Conservation (phyloP, 345 rosid genomes). For the Lenwebbia sp. region DNA sequence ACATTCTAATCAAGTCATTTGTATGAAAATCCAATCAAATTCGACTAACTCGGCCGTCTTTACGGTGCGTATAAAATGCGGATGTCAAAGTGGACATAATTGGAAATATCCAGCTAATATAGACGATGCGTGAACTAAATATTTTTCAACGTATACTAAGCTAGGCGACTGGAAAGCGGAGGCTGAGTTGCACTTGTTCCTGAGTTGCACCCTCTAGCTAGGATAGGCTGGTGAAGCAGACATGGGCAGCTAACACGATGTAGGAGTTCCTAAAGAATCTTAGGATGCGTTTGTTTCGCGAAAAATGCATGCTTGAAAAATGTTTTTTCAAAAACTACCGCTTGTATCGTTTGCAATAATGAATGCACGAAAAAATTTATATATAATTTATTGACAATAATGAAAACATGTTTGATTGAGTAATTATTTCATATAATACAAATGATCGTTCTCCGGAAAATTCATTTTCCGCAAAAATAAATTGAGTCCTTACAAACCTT, state of each 20-base stretch:
- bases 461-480: too few relatives aligned
- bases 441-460: too few relatives aligned
- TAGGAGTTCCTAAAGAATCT: neutral
- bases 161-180: neutral
- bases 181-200: neutral
- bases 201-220: neutral
- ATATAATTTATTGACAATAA: too few relatives aligned
- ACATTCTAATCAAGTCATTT: neutral
- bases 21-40: neutral
- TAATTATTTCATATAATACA: too few relatives aligned
- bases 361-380: too few relatives aligned
- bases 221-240: neutral
- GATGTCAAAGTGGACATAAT: neutral
- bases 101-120: neutral
- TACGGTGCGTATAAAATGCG: neutral
- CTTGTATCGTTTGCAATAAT: too few relatives aligned
- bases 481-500: too few relatives aligned
- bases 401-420: too few relatives aligned
- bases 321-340: too few relatives aligned
- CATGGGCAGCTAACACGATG: neutral
- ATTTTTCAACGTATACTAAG: neutral
- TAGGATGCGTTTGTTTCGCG: too few relatives aligned
- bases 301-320: too few relatives aligned
- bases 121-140: neutral
- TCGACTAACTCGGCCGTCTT: neutral